phyloP scores from a whole-genome alignment of 2,329 filamentous ascomycete species.

The Ceratocystis cacaofunesta region DNA sequence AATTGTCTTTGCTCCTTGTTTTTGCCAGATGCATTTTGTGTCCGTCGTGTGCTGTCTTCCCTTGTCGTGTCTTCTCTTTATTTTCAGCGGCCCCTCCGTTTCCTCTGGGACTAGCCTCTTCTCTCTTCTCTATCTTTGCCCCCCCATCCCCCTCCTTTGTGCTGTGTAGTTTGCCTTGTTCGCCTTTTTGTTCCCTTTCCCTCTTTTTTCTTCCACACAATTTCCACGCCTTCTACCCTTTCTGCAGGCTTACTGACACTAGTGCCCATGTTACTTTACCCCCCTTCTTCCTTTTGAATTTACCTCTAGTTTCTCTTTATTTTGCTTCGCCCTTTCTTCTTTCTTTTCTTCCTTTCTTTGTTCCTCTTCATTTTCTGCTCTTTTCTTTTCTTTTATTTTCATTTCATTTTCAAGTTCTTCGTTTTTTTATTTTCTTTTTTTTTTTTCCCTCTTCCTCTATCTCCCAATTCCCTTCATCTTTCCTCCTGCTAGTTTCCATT shows the following conservation, averaged over 20 bases:
- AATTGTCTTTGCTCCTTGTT: not conserved
- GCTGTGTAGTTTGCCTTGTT: not conserved
- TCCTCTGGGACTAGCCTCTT: conserved; percentile 1
- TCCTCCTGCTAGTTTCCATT: not conserved
- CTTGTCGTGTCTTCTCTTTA: conserved; percentile 1
- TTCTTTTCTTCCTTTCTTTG: not conserved
- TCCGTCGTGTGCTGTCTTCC: not conserved
- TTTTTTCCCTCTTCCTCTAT: not conserved
- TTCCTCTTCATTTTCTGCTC: not conserved
- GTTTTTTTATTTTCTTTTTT: not conserved
- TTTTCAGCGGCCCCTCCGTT: conserved; percentile 13
- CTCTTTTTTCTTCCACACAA: conserved; percentile 6
- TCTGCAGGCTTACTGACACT: not conserved
- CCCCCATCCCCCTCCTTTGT: not conserved
- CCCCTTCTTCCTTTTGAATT: conserved; percentile 1
- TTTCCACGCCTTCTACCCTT: conserved; percentile 12
- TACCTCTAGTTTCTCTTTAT: not conserved
- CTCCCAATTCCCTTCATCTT: not conserved
- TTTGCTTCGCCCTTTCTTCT: not conserved
- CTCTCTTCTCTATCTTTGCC: not conserved
- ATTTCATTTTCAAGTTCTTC: not conserved
- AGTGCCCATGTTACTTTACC: not conserved
- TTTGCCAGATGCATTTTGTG: conserved; percentile 1
- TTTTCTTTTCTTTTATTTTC: not conserved
- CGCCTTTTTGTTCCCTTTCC: not conserved